phyloP scores from a whole-genome alignment of 164 flowering plant species.

The Sedum album region DNA sequence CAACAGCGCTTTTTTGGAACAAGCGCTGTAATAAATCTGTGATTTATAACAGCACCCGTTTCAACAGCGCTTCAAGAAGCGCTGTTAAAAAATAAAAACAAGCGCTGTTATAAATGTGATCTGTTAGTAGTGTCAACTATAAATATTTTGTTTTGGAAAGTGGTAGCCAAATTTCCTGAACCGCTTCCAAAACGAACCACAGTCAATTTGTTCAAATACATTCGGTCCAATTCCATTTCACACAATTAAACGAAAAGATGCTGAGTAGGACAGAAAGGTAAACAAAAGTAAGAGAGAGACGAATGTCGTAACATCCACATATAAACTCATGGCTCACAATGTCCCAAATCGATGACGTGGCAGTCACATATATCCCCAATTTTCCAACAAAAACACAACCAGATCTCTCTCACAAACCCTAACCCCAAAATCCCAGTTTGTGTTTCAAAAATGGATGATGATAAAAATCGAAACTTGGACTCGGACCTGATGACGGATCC shows the following conservation, averaged over 20 bases:
- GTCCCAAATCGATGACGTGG: not conserved
- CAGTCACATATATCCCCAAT: not conserved
- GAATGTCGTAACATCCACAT: constrained; percentile 2
- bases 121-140: no score
- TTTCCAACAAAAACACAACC: constrained; percentile 4
- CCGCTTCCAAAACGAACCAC: no score
- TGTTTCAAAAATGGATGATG: not conserved
- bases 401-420: not conserved
- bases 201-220: no score
- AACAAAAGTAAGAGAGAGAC: constrained; percentile 4
- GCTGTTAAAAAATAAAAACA: no score
- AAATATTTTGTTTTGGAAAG: no score
- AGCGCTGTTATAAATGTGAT: no score
- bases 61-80: no score
- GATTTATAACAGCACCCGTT: no score
- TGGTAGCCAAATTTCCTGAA: no score
- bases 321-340: not conserved
- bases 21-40: no score
- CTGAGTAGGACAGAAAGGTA: constrained; percentile 1
- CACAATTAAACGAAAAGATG: not conserved
- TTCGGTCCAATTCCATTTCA: not conserved
- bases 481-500: no score
- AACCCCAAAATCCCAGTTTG: not conserved
- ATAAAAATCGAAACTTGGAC: not conserved
- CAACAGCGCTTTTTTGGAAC: no score